These are phyloP conservation scores for Monoraphidium neglectum DNA, from an alignment of 139 green algal species.

Conservation along the genomic window DNA sequence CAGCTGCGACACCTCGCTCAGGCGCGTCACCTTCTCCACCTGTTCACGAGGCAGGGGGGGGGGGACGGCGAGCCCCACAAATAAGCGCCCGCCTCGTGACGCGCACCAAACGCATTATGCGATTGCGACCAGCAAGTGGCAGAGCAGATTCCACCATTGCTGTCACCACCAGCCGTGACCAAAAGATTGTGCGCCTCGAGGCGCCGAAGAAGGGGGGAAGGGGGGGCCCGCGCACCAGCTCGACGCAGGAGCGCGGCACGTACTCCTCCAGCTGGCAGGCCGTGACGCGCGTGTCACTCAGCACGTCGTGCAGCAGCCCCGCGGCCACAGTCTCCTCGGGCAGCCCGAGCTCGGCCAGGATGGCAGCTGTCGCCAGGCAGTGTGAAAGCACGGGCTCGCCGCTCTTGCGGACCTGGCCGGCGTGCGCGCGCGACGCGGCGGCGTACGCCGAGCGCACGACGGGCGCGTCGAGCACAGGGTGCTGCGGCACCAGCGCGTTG, in stretches of 20 bases:
- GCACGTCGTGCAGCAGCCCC: slow-evolving; percentile 67
- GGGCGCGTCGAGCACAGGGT: slow-evolving; percentile 16
- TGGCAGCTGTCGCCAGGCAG: slow-evolving; percentile 54
- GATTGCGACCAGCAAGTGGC: too few relatives aligned
- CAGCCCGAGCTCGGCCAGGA: slow-evolving; percentile 67
- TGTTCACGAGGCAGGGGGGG: too few relatives aligned
- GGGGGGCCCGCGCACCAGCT: slow-evolving; percentile 40
- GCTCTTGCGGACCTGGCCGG: slow-evolving; percentile 43
- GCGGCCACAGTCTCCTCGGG: slow-evolving; percentile 58
- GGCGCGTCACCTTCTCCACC: slow-evolving; percentile 37
- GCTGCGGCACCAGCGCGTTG: slow-evolving; percentile 7
- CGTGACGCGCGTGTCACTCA: slow-evolving; percentile 54
- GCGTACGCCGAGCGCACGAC: slow-evolving; percentile 23
- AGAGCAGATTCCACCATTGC: too few relatives aligned
- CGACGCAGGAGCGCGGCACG: slow-evolving; percentile 35
- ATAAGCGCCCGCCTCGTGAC: too few relatives aligned
- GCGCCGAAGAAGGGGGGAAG: too few relatives aligned
- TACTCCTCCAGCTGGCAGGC: slow-evolving; percentile 39
- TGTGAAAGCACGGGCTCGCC: slow-evolving; percentile 55
- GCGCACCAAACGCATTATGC: too few relatives aligned
- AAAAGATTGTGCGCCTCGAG: too few relatives aligned
- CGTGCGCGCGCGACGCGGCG: slow-evolving; percentile 38
- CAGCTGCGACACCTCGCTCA: slow-evolving; percentile 50
- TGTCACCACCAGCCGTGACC: too few relatives aligned
- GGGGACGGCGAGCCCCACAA: too few relatives aligned